These are phyloP conservation scores for Cryphonectria radicalis DNA, from an alignment of 2,329 filamentous ascomycete species.

Conservation along the genomic window DNA sequence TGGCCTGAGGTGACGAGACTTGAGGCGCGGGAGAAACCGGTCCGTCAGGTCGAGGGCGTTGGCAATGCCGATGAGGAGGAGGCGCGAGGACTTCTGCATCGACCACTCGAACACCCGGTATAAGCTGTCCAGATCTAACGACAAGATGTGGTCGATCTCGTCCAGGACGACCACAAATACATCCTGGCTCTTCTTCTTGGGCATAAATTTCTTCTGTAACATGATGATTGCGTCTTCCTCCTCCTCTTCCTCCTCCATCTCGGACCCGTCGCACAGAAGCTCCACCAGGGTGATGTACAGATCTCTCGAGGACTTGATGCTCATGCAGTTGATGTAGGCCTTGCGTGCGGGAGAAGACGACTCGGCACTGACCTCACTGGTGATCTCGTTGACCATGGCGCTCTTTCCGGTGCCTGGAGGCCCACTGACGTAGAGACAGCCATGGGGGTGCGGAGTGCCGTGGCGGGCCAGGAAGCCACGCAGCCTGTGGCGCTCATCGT, in stretches of 20 bases:
- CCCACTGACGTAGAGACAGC: slow-evolving; percentile 93
- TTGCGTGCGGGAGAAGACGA: slow-evolving; percentile 60
- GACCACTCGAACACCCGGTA: slow-evolving; percentile 99
- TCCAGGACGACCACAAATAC: slow-evolving; percentile 88
- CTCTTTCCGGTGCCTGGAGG: slow-evolving; percentile 97
- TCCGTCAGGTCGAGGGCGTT: slow-evolving; percentile 96
- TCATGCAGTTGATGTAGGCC: slow-evolving; percentile 95
- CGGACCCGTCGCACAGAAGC: slow-evolving; percentile 63
- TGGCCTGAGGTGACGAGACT: slow-evolving; percentile 89
- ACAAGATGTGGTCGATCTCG: slow-evolving; percentile 93
- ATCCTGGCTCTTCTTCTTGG: slow-evolving; percentile 57
- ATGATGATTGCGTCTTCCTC: slow-evolving; percentile 68
- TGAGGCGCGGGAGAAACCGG: slow-evolving; percentile 89
- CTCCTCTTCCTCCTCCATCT: slow-evolving; percentile 66
- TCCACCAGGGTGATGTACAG: slow-evolving; percentile 80
- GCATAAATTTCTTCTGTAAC: slow-evolving; percentile 73
- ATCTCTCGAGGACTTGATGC: slow-evolving; percentile 85
- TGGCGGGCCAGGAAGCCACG: slow-evolving; percentile 69
- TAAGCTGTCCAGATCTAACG: slow-evolving; percentile 83
- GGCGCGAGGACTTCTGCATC: slow-evolving; percentile 75
- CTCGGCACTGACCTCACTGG: slow-evolving; percentile 58
- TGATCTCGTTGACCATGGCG: slow-evolving; percentile 84
- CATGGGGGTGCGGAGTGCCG: slow-evolving; percentile 63
- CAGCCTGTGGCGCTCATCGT: slow-evolving; percentile 69
- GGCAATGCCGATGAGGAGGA: slow-evolving; percentile 89